Evolutionary conservation across 2,329 filamentous ascomycete genomes (phyloP), one percentile per base, ranked within the genome.

Genomic region (Monosporascus sp.): DNA sequence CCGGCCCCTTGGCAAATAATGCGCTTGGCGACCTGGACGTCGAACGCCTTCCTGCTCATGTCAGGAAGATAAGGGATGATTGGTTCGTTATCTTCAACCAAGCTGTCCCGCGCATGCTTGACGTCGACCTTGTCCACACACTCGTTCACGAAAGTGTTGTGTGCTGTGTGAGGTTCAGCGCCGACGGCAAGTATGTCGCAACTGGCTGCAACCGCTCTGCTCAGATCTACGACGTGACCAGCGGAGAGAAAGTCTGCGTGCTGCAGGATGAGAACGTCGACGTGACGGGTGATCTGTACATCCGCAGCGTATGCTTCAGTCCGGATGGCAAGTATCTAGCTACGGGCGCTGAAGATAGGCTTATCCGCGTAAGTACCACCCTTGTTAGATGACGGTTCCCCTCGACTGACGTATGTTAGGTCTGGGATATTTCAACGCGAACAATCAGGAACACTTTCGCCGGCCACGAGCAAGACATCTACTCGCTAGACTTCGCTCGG

Each of bases 41-140:
- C 7, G 91, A 97, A 56, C 84, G 90, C 56, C 80, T 97, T 41
- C 90, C 92, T 31, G 82, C 88, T 2, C 86, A 91, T 62, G 84
- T 91, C 59, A 97, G 97, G 80, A 92, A 93, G 69, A 88, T 90
- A 53, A 89, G 90, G 31, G 77, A 83, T 45, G 94, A 97, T 69
- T 99, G 94, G 94, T 96, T 95, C 69, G 93, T 90, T 45, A 89
- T 97, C 60, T 99, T 97, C 80, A 97, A 99, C 73, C 91, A 93
- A 45, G 83, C 87, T 54, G 88, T 97, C 38, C 90, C 89, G 57
- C 90, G 94, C 54, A 85, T 91, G 50, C 78, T 99, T 50, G 94
- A 99, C 67, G 91, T 99, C 51, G 91, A 97, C 60, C 80, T 99
- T 39, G 87, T 97, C 48, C 94, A 97, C 74, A 96, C 91, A 53